These are phyloP conservation scores for Pseudocercospora pini-densiflorae DNA, from an alignment of 2,329 filamentous ascomycete genomes.

Conservation along the genomic window DNA sequence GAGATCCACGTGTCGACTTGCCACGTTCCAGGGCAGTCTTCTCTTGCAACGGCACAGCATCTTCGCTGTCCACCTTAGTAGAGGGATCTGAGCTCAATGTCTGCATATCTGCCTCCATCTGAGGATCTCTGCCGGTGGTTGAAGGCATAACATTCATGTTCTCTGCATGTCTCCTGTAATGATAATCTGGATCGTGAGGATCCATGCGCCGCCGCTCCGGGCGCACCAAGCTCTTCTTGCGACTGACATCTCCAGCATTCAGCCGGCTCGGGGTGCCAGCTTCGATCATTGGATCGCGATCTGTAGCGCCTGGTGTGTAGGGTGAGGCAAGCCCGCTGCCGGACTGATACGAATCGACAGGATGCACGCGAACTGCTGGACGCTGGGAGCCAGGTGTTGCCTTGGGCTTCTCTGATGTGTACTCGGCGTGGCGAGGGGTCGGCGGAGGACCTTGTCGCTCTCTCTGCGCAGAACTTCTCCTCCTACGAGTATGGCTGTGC, in stretches of 20 bases:
- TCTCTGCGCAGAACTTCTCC: conserved; percentile 32
- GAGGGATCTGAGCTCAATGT: conserved; percentile 63
- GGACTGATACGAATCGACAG: conserved; percentile 42
- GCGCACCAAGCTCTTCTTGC: conserved; percentile 86
- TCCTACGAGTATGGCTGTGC: conserved; percentile 25
- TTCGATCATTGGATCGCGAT: conserved; percentile 60
- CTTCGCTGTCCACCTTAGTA: conserved; percentile 25
- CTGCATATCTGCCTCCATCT: conserved; percentile 66
- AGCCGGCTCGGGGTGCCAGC: conserved; percentile 44
- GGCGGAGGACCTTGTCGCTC: conserved; percentile 1
- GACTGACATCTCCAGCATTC: conserved; percentile 56
- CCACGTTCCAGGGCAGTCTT: conserved; percentile 27
- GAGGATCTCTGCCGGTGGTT: conserved; percentile 87
- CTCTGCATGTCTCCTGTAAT: conserved; percentile 93
- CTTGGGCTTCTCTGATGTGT: conserved; percentile 38
- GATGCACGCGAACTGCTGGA: conserved; percentile 25
- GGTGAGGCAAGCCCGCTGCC: conserved; percentile 50
- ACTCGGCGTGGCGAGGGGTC: conserved; percentile 14
- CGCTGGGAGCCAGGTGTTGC: conserved; percentile 34
- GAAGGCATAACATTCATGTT: conserved; percentile 91
- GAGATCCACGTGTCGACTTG: conserved; percentile 41
- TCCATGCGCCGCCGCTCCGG: conserved; percentile 88
- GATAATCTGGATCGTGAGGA: conserved; percentile 88
- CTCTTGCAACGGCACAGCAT: conserved; percentile 43
- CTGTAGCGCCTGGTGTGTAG: conserved; percentile 43